phyloP scores from a whole-genome alignment of 495 filamentous ascomycete genomes.

The Mycothermus thermophilus region DNA sequence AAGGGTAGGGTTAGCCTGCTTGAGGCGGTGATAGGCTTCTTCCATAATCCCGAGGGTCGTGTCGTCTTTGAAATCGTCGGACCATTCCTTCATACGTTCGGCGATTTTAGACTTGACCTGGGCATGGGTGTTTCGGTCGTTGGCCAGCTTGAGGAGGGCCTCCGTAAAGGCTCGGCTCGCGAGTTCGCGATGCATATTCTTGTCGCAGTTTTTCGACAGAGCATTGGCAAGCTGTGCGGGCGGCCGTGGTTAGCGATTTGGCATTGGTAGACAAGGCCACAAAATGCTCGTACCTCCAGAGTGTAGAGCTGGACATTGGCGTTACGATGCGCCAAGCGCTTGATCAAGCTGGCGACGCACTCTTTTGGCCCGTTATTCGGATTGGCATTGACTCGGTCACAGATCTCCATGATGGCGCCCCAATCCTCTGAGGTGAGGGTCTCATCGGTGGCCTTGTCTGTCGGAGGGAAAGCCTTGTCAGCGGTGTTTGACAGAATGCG shows the following conservation, averaged over 20 bases:
- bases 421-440: conserved; percentile 97
- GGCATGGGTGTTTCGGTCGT: conserved; percentile 88
- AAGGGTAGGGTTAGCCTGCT: conserved; percentile 72
- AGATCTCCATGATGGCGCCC: conserved; percentile 97
- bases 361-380: conserved; percentile 67
- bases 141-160: conserved; percentile 76
- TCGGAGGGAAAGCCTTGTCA: conserved; percentile 2
- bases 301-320: conserved; percentile 99
- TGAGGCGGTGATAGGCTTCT: conserved; percentile 81
- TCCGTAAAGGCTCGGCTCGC: conserved; percentile 93
- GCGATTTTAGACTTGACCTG: conserved; percentile 95
- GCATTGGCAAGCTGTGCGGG: conserved; percentile 65
- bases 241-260: background rate
- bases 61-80: conserved; percentile 81
- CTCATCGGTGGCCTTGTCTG: conserved; percentile 97
- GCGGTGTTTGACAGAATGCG: background rate
- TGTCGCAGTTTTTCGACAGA: conserved; percentile 86
- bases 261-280: background rate
- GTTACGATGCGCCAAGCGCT: conserved; percentile 89
- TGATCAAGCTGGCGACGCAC: conserved; percentile 87
- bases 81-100: conserved; percentile 93
- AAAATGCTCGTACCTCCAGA: conserved; percentile 53
- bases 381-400: conserved; percentile 65
- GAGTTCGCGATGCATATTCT: conserved; percentile 82
- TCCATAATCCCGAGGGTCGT: conserved; percentile 96